Evolutionary conservation across 1,284 basidiomycete genomes (phyloP), one percentile per base, ranked within the genome.

Genomic region (Cutaneotrichosporon sp.): DNA sequence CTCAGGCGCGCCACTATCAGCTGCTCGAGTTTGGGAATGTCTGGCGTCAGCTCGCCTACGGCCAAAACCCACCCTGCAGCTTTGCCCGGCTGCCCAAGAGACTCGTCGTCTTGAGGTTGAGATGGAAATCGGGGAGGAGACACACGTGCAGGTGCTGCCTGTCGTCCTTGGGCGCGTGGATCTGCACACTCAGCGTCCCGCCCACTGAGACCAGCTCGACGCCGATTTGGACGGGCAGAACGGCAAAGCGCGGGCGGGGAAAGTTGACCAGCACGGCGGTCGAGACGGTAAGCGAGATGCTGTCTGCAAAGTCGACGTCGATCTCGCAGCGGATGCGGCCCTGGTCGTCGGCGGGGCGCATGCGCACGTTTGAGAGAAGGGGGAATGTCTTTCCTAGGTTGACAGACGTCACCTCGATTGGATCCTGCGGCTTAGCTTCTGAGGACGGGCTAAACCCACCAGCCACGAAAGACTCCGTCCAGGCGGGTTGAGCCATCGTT

Each of bases 1-100:
- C 79, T 71, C 0, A 82, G 61, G 3, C 80, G 72, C 4, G 76
- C 75, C 3, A 79, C 61, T 47, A 82, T 73, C 26, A 82, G 72
- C 61, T 82, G 80, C 57, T 82, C 80, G 35, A 82, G 76, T 63
- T 82, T 82, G 10, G 81, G 81, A 2, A 81, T 77, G 60, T 82
- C 80, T 75, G 47, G 8, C 0, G 51, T 56, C n/a, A 55, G 53
- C 24, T 7, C 3, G n/a, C n/a, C n/a, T 7, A 16, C 16, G 4
- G 12, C 27, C 37, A 22, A 26, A 17, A 48, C 66, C n/a, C 19
- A 71, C 72, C 71, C 57, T 81, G 79, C 17, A 82, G 68, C 65
- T 81, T 81, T 5, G 80, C 80, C 46, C 80, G 64, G 17, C 77
- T 78, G 5, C 81, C 81, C 4, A 82, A 69, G 16, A 81, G 67